phyloP scores from a whole-genome alignment of 2,329 filamentous ascomycete species.

The Exutisphaerella laricina region DNA sequence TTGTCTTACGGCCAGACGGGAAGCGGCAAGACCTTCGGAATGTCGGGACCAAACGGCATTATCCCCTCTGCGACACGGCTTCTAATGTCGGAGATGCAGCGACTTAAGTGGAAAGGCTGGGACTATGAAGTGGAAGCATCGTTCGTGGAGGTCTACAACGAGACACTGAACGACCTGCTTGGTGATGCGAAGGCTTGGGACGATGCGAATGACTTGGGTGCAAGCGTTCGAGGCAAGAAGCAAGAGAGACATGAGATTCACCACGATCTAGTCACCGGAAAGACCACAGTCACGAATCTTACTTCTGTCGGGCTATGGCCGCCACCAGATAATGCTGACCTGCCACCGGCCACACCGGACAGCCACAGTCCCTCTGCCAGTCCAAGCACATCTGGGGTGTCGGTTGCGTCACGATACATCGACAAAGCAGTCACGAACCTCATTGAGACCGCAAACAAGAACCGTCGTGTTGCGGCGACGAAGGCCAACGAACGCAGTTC shows the following conservation, averaged over 20 bases:
- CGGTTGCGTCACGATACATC: slow-evolving; percentile 24
- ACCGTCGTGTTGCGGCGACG: slow-evolving; percentile 91
- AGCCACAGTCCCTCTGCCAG: slow-evolving; percentile 5
- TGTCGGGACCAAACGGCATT: slow-evolving; percentile 89
- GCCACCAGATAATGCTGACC: slow-evolving; percentile 54
- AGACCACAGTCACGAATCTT: slow-evolving; percentile 76
- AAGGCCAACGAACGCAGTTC: slow-evolving; percentile 94
- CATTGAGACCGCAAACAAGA: slow-evolving; percentile 71
- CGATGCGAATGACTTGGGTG: slow-evolving; percentile 27
- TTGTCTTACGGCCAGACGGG: slow-evolving; percentile 98
- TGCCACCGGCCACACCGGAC: slow-evolving; percentile 24
- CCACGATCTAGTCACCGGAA: slow-evolving; percentile 75
- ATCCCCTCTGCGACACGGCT: slow-evolving; percentile 89
- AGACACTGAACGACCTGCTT: slow-evolving; percentile 88
- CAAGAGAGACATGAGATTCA: slow-evolving; percentile 85
- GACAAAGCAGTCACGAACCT: slow-evolving; percentile 27
- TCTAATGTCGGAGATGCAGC: slow-evolving; percentile 82
- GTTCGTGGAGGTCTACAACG: slow-evolving; percentile 98
- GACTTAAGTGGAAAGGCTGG: slow-evolving; percentile 88
- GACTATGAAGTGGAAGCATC: slow-evolving; percentile 88
- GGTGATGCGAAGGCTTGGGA: slow-evolving; percentile 64
- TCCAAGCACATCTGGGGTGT: background rate
- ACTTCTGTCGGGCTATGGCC: slow-evolving; percentile 72
- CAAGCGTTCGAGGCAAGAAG: slow-evolving; percentile 27
- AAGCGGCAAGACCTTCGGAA: slow-evolving; percentile 93